Conservation (phyloP, 164 flowering plant genomes). For the Vitis vinifera region DNA sequence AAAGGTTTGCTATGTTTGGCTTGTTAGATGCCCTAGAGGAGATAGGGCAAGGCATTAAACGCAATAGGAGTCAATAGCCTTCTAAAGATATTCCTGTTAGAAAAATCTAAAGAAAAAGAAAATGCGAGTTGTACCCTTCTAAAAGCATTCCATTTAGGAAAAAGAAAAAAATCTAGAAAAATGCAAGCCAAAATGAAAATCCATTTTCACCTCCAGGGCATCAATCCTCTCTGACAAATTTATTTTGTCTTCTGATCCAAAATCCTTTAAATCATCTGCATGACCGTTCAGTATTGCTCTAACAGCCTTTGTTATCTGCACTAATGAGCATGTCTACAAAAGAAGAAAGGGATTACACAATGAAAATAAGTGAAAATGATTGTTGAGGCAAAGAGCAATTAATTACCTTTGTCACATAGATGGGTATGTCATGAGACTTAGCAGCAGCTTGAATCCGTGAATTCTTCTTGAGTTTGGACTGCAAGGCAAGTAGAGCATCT, state of each 20-base stretch:
- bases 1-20: no score
- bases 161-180: background rate
- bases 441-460: constrained; percentile 79
- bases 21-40: no score
- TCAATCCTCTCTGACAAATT: constrained; percentile 67
- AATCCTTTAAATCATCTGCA: constrained; percentile 39
- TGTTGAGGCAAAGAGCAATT: background rate
- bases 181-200: background rate
- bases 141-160: background rate
- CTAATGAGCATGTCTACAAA: constrained; percentile 70
- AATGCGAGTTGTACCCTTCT: background rate
- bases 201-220: constrained; percentile 78
- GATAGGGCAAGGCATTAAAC: no score
- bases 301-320: constrained; percentile 67
- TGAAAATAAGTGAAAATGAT: background rate
- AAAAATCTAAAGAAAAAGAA: no score
- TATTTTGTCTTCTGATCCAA: constrained; percentile 35
- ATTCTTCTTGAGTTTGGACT: constrained; percentile 85
- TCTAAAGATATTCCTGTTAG: no score
- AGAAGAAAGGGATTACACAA: constrained; percentile 7
- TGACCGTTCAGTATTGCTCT: constrained; percentile 50
- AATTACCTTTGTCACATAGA: constrained; percentile 74
- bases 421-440: constrained; percentile 64
- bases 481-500: constrained; percentile 82
- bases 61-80: no score